Base-by-base conservation (phyloP, 352 stramenopile species). In the Pythium monospermum region DNA sequence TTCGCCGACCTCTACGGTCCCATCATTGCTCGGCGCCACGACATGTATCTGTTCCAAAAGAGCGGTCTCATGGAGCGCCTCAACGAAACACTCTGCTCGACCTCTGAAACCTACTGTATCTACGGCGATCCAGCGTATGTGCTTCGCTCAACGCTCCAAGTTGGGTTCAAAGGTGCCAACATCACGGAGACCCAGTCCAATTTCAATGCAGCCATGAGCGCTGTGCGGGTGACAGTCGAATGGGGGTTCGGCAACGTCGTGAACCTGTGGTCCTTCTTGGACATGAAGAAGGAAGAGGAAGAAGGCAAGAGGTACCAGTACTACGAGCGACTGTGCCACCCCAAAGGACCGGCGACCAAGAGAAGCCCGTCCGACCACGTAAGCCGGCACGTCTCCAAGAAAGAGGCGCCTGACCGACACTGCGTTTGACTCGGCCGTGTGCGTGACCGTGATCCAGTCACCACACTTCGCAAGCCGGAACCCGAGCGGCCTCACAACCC, bases 1-100 rank as follows among this genome's bases (percentile, higher is more conserved):
- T 64, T 67, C 25, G 28, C 11, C 1, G 53, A 68, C 18, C 8
- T 68, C 2, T 61, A 32, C 18, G 54, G 49, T 12, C 44, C 38
- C 0, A 49, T 66, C 18, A 31, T 36, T 16, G 51, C 52, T 15
- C 23, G 47, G 26, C 56, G 43, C 18, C 41, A 66, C 38, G 59
- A 59, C 36, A 56, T 59, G 26, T 57, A 60, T 18, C 37, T 53
- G 12, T 18, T 53, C 19, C 15, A 10, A 2, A 22, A 43, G 13
- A 53, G 45, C 45, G 23, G 22, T 4, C 3, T 47, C 22, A 22
- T 47, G 6, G 3, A 6, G 6, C 23, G 40, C 15, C 23, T 47
- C 4, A 26, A 47, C 21, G 7, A 15, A 8, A 36, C 31, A 15
- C 31, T 36, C 31, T 8, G 8, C 31, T 36, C 15, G 8, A 8